Percentiles rank a stretch among this genome's conserved stretches.
phyloP scores from a whole-genome alignment of 108 stramenopile species.

The Discostella stelligeroides region DNA sequence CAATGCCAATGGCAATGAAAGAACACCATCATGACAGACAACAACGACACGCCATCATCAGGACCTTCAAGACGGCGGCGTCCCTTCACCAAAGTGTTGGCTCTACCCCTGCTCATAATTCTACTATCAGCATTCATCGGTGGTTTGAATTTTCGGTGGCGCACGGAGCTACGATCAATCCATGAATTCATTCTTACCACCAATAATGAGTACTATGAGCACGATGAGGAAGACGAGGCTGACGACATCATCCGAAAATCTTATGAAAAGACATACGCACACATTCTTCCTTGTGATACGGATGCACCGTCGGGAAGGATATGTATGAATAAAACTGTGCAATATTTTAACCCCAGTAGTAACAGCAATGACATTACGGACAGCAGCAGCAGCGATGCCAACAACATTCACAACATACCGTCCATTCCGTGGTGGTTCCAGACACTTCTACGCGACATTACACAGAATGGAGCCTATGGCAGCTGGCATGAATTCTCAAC shows the following conservation, averaged over 20 bases:
- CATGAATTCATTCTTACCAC: no score
- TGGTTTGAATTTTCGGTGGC: no score
- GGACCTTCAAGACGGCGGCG: no score
- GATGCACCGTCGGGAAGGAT: not conserved
- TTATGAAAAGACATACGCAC: conserved; percentile 34
- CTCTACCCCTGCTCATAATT: no score
- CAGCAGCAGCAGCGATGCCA: not conserved
- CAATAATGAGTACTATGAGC: no score
- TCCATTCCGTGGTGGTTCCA: conserved; percentile 65
- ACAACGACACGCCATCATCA: no score
- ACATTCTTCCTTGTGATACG: conserved; percentile 36
- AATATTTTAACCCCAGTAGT: conserved; percentile 8
- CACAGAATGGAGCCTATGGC: conserved; percentile 22
- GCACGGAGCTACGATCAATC: no score
- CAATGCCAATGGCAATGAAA: no score
- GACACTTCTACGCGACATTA: conserved; percentile 53
- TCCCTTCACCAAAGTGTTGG: no score
- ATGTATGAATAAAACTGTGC: conserved; percentile 25
- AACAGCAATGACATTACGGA: not conserved
- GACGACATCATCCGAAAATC: conserved; percentile 36
- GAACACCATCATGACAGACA: no score
- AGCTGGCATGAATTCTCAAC: conserved; percentile 54
- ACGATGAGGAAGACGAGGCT: conserved; percentile 45
- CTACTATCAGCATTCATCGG: no score
- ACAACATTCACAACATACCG: no score